These are phyloP conservation scores for Flaveria robusta DNA, from an alignment of 129 eudicot species.

Conservation along the genomic window DNA sequence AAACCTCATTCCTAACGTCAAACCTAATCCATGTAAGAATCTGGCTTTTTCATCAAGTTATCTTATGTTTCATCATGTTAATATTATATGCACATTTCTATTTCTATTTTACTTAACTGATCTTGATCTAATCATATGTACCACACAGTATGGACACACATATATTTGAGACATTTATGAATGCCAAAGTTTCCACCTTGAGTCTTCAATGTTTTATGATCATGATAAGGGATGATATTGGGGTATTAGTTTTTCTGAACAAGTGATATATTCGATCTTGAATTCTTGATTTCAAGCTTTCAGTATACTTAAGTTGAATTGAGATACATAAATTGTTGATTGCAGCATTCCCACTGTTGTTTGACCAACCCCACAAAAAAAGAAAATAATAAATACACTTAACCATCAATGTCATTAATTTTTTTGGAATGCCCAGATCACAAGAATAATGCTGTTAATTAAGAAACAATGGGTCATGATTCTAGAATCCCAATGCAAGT, in stretches of 20 bases:
- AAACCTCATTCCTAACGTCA: slow-evolving; percentile 25
- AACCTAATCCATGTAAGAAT: slow-evolving; percentile 28
- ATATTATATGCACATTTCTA: too few species aligned
- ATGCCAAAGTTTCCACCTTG: too few species aligned
- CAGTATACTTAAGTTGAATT: too few species aligned
- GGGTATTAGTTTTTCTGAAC: neutral
- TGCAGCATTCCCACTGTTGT: slow-evolving; percentile 16
- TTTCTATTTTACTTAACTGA: too few species aligned
- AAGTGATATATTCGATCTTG: neutral
- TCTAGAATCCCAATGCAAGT: slow-evolving; percentile 26
- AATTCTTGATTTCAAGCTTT: too few species aligned
- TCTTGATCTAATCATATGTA: too few species aligned
- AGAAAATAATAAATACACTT: neutral
- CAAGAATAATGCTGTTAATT: slow-evolving; percentile 29
- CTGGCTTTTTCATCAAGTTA: neutral
- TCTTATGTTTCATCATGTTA: slow-evolving; percentile 5
- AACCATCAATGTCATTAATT: slow-evolving; percentile 12
- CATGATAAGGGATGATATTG: too few species aligned
- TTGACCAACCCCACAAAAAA: slow-evolving; percentile 20
- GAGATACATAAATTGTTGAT: neutral
- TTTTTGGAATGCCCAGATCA: slow-evolving; percentile 28
- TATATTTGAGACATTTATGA: too few species aligned
- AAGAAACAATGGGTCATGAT: slow-evolving; percentile 31
- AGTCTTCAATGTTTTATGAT: too few species aligned
- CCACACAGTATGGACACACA: too few species aligned